phyloP scores from a whole-genome alignment of 164 flowering plant species.

The Umbellularia californica region DNA sequence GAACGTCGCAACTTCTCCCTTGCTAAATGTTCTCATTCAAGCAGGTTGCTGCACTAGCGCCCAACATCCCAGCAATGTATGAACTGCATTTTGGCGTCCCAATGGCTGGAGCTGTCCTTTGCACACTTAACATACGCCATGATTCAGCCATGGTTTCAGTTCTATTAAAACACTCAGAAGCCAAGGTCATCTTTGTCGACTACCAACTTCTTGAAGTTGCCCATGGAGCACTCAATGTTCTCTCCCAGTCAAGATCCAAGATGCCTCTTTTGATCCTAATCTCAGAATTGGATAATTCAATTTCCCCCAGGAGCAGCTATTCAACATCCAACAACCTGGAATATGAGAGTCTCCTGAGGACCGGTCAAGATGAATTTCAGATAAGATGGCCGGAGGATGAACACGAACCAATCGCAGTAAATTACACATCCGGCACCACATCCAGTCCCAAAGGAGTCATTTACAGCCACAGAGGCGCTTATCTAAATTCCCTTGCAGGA shows the following conservation, averaged over 20 bases:
- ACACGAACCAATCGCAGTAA: slow-evolving; percentile 60
- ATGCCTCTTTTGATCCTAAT: slow-evolving; percentile 43
- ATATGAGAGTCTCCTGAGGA: slow-evolving; percentile 40
- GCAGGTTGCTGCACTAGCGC: slow-evolving; percentile 60
- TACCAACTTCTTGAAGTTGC: slow-evolving; percentile 39
- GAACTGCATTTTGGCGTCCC: slow-evolving; percentile 80
- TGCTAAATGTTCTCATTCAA: background rate
- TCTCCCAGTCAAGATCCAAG: slow-evolving; percentile 20
- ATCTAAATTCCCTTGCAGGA: slow-evolving; percentile 57
- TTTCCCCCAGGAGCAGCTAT: background rate
- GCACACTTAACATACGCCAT: slow-evolving; percentile 52
- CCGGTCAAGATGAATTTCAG: slow-evolving; percentile 39
- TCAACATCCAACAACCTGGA: slow-evolving; percentile 16
- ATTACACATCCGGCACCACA: slow-evolving; percentile 83
- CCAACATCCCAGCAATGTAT: slow-evolving; percentile 69
- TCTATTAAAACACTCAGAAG: slow-evolving; percentile 49
- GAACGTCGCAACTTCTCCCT: background rate
- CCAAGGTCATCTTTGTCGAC: slow-evolving; percentile 62
- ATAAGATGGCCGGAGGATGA: slow-evolving; percentile 55
- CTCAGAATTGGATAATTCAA: slow-evolving; percentile 24
- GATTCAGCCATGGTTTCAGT: slow-evolving; percentile 50
- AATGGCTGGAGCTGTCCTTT: slow-evolving; percentile 69
- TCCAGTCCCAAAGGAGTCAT: slow-evolving; percentile 82
- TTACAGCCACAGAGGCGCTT: slow-evolving; percentile 76
- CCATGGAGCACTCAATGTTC: slow-evolving; percentile 33